Evolutionary conservation across 208 protist genomes (phyloP).

Genomic region (Trypanosoma platydactyli): DNA sequence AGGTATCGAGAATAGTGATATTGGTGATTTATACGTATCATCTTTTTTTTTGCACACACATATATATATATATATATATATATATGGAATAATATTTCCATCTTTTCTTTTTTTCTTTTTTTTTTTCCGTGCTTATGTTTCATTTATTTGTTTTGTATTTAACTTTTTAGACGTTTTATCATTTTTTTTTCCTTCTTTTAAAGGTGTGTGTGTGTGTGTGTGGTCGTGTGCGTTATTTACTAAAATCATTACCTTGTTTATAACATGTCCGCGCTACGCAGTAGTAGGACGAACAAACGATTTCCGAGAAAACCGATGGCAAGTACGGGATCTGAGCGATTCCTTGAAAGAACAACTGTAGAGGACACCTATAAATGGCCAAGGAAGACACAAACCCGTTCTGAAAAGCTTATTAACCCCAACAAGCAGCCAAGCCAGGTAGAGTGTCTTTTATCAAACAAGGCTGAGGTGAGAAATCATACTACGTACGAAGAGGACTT

Average conservation of each 20-base stretch:
- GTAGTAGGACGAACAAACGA: neutral
- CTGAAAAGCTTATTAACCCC: neutral
- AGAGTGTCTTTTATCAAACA: slow-evolving; percentile 6
- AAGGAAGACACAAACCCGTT: neutral
- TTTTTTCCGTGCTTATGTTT: neutral
- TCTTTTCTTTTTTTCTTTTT: neutral
- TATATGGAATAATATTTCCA: no score
- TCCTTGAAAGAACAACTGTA: slow-evolving; percentile 19
- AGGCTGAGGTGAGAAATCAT: neutral
- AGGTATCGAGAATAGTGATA: no score
- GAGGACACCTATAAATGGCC: slow-evolving; percentile 25
- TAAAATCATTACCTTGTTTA: no score
- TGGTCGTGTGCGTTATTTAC: no score
- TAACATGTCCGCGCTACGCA: neutral
- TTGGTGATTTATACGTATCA: neutral
- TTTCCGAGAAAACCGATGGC: neutral
- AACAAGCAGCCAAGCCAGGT: slow-evolving; percentile 20
- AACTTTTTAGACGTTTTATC: neutral
- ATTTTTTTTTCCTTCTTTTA: neutral
- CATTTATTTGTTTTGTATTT: neutral
- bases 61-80: neutral
- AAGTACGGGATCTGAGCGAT: neutral
- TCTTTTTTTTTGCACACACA: neutral
- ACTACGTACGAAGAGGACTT: slow-evolving; percentile 19
- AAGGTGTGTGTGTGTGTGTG: no score